Evolutionary conservation across 129 eudicot species (phyloP).

Genomic region (Chrysanthemum lavandulifolium): DNA sequence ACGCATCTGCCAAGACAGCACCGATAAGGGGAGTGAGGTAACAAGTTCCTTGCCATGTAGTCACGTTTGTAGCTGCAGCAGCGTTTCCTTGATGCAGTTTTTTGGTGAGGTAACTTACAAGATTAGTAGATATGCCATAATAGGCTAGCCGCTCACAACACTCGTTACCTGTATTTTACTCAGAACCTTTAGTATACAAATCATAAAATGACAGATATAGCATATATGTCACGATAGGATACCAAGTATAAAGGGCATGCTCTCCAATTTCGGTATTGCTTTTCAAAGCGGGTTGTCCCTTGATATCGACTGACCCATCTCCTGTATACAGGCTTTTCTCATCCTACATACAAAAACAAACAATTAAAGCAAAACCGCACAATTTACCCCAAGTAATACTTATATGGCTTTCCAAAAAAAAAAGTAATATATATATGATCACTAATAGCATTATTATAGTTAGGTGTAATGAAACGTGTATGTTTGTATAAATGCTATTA

Average conservation of each 20-base stretch:
- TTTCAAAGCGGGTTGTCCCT: conserved; percentile 60
- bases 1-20: conserved; percentile 73
- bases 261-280: conserved; percentile 76
- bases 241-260: conserved; percentile 85
- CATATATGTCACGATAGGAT: neutral
- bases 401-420: neutral
- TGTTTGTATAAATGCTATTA: too few species aligned
- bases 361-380: neutral
- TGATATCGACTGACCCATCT: conserved; percentile 69
- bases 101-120: conserved; percentile 65
- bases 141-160: conserved; percentile 79
- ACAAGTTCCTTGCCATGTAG: conserved; percentile 81
- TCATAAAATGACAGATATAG: neutral
- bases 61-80: conserved; percentile 62
- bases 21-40: conserved; percentile 74
- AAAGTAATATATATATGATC: too few species aligned
- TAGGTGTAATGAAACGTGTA: too few species aligned
- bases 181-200: conserved; percentile 1
- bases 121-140: conserved; percentile 58
- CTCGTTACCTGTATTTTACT: conserved; percentile 54
- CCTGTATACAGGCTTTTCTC: conserved; percentile 55
- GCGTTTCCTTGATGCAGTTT: conserved; percentile 66
- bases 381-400: neutral
- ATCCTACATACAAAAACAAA: conserved; percentile 27
- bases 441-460: too few species aligned